A percentile compares a stretch with the other conserved stretches of the same genome.
phyloP scores from a whole-genome alignment of 2,329 filamentous ascomycete genomes.

The Exserohilum turcica region DNA sequence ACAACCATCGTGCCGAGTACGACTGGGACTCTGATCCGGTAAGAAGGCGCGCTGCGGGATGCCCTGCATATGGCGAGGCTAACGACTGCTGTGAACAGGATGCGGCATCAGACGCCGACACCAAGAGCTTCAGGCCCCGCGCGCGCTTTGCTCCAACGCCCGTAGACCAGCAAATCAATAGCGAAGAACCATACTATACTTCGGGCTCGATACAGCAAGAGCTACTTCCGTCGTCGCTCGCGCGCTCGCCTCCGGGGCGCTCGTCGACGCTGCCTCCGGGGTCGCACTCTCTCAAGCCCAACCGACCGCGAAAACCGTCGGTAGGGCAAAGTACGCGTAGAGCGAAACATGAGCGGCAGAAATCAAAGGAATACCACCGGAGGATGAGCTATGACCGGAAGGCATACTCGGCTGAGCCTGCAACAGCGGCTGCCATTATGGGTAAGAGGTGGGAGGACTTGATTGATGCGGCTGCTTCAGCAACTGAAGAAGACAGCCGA shows the following conservation, averaged over 20 bases:
- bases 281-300: constrained; percentile 72
- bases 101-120: constrained; percentile 46
- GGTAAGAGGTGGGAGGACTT: constrained; percentile 96
- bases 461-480: constrained; percentile 91
- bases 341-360: constrained; percentile 78
- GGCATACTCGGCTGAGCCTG: constrained; percentile 83
- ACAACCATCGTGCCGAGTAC: constrained; percentile 75
- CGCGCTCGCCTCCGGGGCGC: constrained; percentile 80
- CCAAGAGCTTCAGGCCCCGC: constrained; percentile 46
- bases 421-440: constrained; percentile 70
- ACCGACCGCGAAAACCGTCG: constrained; percentile 81
- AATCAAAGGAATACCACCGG: constrained; percentile 75
- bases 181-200: constrained; percentile 49
- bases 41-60: constrained; percentile 22
- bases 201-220: constrained; percentile 69
- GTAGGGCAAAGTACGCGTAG: constrained; percentile 78
- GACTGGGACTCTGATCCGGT: constrained; percentile 49
- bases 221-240: constrained; percentile 80
- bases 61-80: constrained; percentile 20
- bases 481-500: constrained; percentile 86
- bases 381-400: constrained; percentile 77
- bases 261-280: constrained; percentile 87
- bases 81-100: constrained; percentile 39
- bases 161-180: constrained; percentile 73
- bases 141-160: constrained; percentile 49